These are phyloP conservation scores for Pyricularia sp. DNA, from an alignment of 2,329 filamentous ascomycete species.

Conservation along the genomic window DNA sequence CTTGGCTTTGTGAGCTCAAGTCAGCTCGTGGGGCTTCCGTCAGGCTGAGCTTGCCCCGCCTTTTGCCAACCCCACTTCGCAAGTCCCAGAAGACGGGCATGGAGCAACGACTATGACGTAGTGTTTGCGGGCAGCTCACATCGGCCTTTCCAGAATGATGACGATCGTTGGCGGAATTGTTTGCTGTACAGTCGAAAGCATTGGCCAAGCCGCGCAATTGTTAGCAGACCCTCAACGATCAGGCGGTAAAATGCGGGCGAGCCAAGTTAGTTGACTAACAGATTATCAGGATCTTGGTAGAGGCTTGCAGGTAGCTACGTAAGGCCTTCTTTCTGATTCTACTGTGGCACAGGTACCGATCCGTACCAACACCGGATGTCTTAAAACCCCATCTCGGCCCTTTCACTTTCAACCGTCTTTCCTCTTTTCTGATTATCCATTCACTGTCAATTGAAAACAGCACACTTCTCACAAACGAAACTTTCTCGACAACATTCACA, in stretches of 20 bases:
- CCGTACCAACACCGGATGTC: not conserved
- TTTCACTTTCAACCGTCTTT: not conserved
- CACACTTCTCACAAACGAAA: not conserved
- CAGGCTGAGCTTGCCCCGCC: not conserved
- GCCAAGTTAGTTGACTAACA: slow-evolving; percentile 1
- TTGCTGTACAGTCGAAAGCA: not conserved
- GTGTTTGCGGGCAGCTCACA: not conserved
- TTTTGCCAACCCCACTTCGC: not conserved
- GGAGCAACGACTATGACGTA: not conserved
- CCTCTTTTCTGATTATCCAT: not conserved
- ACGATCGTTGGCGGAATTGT: not conserved
- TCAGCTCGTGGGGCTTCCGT: not conserved
- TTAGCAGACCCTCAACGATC: not conserved
- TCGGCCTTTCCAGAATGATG: not conserved
- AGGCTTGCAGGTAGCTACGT: not conserved
- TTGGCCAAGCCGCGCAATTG: not conserved
- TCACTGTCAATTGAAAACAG: not conserved
- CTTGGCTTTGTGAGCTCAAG: not conserved
- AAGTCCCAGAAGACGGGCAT: not conserved
- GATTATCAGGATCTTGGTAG: not conserved
- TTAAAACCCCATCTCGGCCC: not conserved
- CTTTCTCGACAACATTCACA: not conserved
- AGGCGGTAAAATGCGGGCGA: not conserved
- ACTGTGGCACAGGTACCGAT: not conserved
- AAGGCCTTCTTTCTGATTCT: not conserved